Conservation (phyloP, 345 rosid genomes). For the Salix exigua region DNA sequence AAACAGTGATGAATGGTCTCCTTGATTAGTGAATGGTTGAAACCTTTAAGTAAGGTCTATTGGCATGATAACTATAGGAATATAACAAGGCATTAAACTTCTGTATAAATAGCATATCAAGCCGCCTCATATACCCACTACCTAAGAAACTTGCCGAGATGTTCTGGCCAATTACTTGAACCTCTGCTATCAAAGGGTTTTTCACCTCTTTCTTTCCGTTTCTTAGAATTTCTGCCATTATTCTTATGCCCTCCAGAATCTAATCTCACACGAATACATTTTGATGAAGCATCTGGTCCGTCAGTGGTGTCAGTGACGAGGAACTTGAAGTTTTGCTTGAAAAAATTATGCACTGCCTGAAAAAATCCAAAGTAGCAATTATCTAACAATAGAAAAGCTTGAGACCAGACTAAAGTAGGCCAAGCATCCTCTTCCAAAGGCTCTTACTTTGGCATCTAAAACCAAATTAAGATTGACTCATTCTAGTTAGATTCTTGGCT, state of each 20-base stretch:
- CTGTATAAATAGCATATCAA: background rate
- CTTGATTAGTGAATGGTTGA: background rate
- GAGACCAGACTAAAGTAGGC: no score
- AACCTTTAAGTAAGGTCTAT: background rate
- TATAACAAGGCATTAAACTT: background rate
- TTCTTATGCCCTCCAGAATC: constrained; percentile 45
- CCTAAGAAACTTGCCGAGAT: constrained; percentile 87
- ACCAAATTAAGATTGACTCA: no score
- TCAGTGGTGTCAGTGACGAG: constrained; percentile 92
- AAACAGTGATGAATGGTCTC: background rate
- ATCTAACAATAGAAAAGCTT: background rate
- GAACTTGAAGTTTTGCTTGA: constrained; percentile 74
- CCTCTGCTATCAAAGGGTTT: constrained; percentile 91
- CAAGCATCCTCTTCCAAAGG: no score
- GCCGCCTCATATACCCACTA: constrained; percentile 23
- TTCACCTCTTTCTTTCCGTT: constrained; percentile 79
- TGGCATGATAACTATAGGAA: background rate
- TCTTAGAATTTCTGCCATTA: constrained; percentile 59
- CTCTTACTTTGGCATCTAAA: no score
- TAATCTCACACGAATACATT: constrained; percentile 88
- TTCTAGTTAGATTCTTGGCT: background rate
- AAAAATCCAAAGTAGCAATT: background rate
- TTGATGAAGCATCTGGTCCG: constrained; percentile 79
- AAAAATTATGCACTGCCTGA: constrained; percentile 85
- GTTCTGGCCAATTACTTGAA: constrained; percentile 82